These are phyloP conservation scores for Phytophthora brassicae DNA, from an alignment of 352 stramenopile genomes.

Conservation along the genomic window DNA sequence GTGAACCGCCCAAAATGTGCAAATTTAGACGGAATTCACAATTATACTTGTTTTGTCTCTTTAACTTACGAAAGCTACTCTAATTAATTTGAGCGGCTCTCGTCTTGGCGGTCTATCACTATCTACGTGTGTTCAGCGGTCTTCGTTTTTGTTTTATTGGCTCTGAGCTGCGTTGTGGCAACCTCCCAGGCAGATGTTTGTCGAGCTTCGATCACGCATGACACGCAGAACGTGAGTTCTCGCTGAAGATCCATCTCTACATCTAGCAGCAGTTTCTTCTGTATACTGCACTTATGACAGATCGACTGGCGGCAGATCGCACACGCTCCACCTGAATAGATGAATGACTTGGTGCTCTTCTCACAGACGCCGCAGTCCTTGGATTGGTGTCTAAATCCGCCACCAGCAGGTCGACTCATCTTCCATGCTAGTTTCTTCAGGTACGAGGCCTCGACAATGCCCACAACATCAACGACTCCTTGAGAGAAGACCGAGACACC, in stretches of 20 bases:
- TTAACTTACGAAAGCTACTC: slow-evolving; percentile 18
- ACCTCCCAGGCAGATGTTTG: slow-evolving; percentile 49
- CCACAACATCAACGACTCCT: slow-evolving; percentile 32
- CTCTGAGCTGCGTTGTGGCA: slow-evolving; percentile 29
- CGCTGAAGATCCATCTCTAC: slow-evolving; percentile 36
- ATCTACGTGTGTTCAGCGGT: too few species aligned
- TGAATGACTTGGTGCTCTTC: slow-evolving; percentile 39
- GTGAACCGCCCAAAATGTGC: too few species aligned
- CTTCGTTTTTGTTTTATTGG: too few species aligned
- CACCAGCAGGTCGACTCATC: slow-evolving; percentile 24
- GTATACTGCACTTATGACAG: slow-evolving; percentile 52
- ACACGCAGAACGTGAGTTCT: slow-evolving; percentile 47
- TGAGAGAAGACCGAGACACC: slow-evolving; percentile 35
- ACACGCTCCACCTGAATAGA: slow-evolving; percentile 34
- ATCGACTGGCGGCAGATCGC: slow-evolving; percentile 44
- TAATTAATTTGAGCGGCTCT: slow-evolving; percentile 14
- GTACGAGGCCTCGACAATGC: slow-evolving; percentile 52
- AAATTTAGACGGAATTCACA: too few species aligned
- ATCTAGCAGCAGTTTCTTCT: slow-evolving; percentile 50
- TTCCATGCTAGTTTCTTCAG: slow-evolving; percentile 54
- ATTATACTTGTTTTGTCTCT: slow-evolving; percentile 3
- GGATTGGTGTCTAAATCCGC: not conserved
- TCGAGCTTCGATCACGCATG: slow-evolving; percentile 43
- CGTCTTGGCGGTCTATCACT: not conserved
- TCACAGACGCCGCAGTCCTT: slow-evolving; percentile 40